phyloP scores from a whole-genome alignment of 495 filamentous ascomycete species.

The Durotheca rogersii region DNA sequence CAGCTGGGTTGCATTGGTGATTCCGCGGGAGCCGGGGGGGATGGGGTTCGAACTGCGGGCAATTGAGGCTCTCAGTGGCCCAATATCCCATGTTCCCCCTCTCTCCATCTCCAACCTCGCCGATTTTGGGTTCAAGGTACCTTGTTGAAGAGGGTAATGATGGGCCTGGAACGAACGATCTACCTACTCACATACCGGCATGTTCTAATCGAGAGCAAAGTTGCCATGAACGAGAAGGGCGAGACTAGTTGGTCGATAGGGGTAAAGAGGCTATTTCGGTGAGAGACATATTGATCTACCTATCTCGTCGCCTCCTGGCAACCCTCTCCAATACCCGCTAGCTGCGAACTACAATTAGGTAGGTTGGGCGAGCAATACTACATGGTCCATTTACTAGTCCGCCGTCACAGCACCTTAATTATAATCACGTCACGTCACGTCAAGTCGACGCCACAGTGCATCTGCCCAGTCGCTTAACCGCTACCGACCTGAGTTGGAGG shows the following conservation, averaged over 20 bases:
- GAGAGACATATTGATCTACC: too few species aligned
- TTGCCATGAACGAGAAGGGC: too few species aligned
- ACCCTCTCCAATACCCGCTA: too few species aligned
- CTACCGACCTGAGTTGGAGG: constrained; percentile 26
- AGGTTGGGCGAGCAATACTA: too few species aligned
- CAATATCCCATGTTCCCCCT: constrained; percentile 2
- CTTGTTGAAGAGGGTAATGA: constrained; percentile 8
- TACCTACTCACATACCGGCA: too few species aligned
- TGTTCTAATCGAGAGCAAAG: too few species aligned
- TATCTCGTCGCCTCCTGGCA: too few species aligned
- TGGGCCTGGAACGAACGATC: constrained; percentile 3
- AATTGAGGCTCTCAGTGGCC: constrained; percentile 33
- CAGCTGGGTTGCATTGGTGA: constrained; percentile 10
- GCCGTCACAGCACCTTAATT: too few species aligned
- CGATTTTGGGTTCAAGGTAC: background rate
- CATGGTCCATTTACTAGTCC: too few species aligned
- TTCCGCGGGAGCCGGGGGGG: constrained; percentile 28
- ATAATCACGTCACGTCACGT: constrained; percentile 31
- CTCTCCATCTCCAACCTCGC: background rate
- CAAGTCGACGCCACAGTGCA: constrained; percentile 28
- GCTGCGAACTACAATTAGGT: too few species aligned
- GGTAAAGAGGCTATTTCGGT: too few species aligned
- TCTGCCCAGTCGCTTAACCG: constrained; percentile 14
- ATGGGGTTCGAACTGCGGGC: constrained; percentile 15
- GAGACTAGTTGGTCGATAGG: too few species aligned